Evolutionary conservation across 495 filamentous ascomycete genomes (phyloP).

Genomic region (Aspergillus haitiensis): DNA sequence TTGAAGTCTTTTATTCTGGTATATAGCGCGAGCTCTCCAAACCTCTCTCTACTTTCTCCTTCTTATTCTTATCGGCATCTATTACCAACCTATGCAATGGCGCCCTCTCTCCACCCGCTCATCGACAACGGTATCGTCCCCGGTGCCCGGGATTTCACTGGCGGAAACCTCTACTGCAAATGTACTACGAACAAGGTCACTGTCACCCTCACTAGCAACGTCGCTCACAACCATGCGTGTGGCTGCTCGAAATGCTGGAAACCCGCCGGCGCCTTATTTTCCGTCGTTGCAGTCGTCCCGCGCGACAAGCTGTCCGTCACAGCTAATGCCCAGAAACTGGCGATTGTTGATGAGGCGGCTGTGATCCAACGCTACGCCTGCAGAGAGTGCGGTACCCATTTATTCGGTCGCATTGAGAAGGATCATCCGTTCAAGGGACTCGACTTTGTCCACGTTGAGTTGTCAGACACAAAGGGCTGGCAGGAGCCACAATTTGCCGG

Average conservation of each 20-base stretch:
- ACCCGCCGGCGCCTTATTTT: slow-evolving; percentile 57
- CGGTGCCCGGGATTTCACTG: slow-evolving; percentile 48
- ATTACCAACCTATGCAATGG: background rate
- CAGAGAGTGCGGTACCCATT: slow-evolving; percentile 53
- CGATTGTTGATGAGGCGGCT: slow-evolving; percentile 52
- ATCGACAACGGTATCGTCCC: slow-evolving; percentile 55
- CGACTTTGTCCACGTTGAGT: slow-evolving; percentile 61
- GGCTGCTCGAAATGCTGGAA: slow-evolving; percentile 69
- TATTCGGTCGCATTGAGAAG: slow-evolving; percentile 60
- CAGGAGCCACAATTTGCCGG: slow-evolving; percentile 64
- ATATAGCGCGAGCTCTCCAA: too few relatives aligned
- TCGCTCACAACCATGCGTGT: slow-evolving; percentile 65
- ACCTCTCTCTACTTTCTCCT: too few relatives aligned
- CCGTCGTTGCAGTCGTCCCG: slow-evolving; percentile 57
- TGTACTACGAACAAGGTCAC: slow-evolving; percentile 52
- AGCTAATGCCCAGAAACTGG: slow-evolving; percentile 52
- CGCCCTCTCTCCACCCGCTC: slow-evolving; percentile 55
- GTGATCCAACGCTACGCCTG: slow-evolving; percentile 60
- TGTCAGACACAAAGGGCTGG: slow-evolving; percentile 57
- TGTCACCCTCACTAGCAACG: slow-evolving; percentile 51
- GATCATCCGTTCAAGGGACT: slow-evolving; percentile 62
- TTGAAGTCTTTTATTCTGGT: too few relatives aligned
- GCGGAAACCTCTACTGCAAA: slow-evolving; percentile 56
- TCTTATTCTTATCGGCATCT: too few relatives aligned
- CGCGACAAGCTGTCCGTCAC: slow-evolving; percentile 47